Base-by-base conservation (phyloP, 352 stramenopile genomes). In the Pythium pyrilobum region DNA sequence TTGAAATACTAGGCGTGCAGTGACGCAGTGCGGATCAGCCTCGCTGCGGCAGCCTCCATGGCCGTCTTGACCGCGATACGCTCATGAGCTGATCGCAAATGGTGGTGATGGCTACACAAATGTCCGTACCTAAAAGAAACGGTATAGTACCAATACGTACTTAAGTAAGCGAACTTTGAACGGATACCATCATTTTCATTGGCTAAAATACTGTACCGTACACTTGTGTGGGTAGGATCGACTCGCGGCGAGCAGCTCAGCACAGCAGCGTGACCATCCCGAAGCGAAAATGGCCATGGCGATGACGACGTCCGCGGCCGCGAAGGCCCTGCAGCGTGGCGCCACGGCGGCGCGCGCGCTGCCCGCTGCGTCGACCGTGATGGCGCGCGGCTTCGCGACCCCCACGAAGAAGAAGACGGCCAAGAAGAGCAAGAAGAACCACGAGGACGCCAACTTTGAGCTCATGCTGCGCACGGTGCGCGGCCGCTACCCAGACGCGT, bases 391-490 rank as follows among this genome's bases (percentile, higher is more conserved):
- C 29, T 85, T 84, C 34, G 76, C 73, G 20, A 60, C 50, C 28
- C 50, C 50, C 20, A 29, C 69, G 34, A 88, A 81, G 62, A 71
- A 80, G 33, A 74, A 77, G 60, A 46, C 42, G 41, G 71, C 71
- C 36, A 78, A 81, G 60, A 78, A 76, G 58, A 48, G 62, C 31
- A 89, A 84, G 58, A 85, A 81, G 62, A 58, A 56, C 48, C 55
- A 52, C 29, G 67, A 71, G 42, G 81, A 90, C 56, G 48, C 59
- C 56, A 89, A 93, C 71, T 93, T 91, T 58, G 82, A 93, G 64
- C 71, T 87, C 59, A 90, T 91, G 80, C 65, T 93, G 62, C 80
- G 82, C 55, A 76, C 78, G 27, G 74, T 91, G 51, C 86, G 86
- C 60, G 82, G 82, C 42, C 76, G 79, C 37, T 89, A 89, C 64